phyloP scores from a whole-genome alignment of 2,329 filamentous ascomycete genomes.

The Elsinoe batatas region DNA sequence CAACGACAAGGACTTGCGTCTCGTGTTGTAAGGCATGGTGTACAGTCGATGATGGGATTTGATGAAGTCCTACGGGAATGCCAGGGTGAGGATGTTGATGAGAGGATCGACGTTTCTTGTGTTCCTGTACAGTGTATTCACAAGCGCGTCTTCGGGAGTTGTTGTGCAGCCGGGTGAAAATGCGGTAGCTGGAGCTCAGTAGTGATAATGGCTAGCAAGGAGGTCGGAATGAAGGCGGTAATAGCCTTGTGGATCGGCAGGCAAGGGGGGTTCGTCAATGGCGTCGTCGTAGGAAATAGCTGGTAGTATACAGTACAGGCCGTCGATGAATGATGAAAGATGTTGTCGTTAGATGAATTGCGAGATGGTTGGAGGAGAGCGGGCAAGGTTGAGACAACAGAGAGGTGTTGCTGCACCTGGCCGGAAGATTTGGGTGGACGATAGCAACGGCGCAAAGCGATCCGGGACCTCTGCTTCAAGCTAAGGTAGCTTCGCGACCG shows the following conservation, averaged over 20 bases:
- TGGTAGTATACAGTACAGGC: slow-evolving; percentile 1
- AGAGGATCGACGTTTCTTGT: neutral
- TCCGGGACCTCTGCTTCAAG: neutral
- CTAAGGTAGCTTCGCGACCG: neutral
- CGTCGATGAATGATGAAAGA: slow-evolving; percentile 5
- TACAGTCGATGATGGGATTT: slow-evolving; percentile 14
- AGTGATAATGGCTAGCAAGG: neutral
- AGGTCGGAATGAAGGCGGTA: slow-evolving; percentile 7
- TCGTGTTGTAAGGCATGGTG: slow-evolving; percentile 88
- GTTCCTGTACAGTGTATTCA: neutral
- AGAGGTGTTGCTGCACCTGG: neutral
- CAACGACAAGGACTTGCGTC: slow-evolving; percentile 88
- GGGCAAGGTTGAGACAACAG: slow-evolving; percentile 5
- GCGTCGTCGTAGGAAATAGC: neutral
- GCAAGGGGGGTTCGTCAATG: slow-evolving; percentile 1
- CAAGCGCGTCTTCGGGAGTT: neutral
- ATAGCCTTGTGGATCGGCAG: slow-evolving; percentile 1
- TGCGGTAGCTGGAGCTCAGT: slow-evolving; percentile 7
- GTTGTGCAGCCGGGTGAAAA: slow-evolving; percentile 1
- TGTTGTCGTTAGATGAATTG: slow-evolving; percentile 8
- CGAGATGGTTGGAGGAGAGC: slow-evolving; percentile 2
- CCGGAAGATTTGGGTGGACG: slow-evolving; percentile 12
- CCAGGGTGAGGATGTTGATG: neutral
- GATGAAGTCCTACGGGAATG: neutral
- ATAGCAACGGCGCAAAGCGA: slow-evolving; percentile 12